phyloP scores from a whole-genome alignment of 495 filamentous ascomycete genomes.

The Penicillium diatomitis region DNA sequence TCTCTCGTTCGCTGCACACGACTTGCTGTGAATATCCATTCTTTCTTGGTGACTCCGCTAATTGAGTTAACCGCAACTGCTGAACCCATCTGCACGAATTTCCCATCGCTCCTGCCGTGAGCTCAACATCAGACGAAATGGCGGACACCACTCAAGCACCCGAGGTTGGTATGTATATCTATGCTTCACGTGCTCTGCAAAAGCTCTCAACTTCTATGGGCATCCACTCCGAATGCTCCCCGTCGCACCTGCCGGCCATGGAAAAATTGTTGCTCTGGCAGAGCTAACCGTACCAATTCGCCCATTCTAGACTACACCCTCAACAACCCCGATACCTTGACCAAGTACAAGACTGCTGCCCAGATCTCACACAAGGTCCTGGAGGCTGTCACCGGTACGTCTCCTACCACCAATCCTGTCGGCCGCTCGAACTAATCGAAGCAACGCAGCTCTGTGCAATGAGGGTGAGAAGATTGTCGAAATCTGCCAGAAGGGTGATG shows the following conservation, averaged over 20 bases:
- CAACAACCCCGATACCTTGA: slow-evolving; percentile 93
- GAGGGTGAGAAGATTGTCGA: slow-evolving; percentile 86
- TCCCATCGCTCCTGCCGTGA: slow-evolving; percentile 15
- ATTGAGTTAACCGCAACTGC: slow-evolving; percentile 10
- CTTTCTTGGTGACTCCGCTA: slow-evolving; percentile 15
- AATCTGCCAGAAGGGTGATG: slow-evolving; percentile 91
- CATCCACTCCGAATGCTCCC: slow-evolving; percentile 4
- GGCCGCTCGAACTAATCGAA: slow-evolving; percentile 13
- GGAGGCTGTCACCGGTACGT: slow-evolving; percentile 63
- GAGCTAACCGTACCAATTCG: slow-evolving; percentile 2
- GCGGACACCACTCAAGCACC: slow-evolving; percentile 29
- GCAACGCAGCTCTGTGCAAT: slow-evolving; percentile 54
- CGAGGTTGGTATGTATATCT: slow-evolving; percentile 38
- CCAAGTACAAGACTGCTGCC: slow-evolving; percentile 96
- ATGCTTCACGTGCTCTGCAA: slow-evolving; percentile 16
- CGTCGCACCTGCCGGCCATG: background rate
- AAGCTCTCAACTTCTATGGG: slow-evolving; percentile 38
- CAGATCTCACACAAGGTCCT: slow-evolving; percentile 92
- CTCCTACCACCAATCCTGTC: background rate
- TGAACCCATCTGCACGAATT: slow-evolving; percentile 10
- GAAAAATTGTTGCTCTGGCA: background rate
- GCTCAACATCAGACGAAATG: slow-evolving; percentile 30
- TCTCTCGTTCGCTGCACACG: slow-evolving; percentile 24
- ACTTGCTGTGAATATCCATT: slow-evolving; percentile 24
- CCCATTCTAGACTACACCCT: slow-evolving; percentile 70